Base-by-base conservation (phyloP, 2,329 filamentous ascomycete species). In the Akanthomyces dipterigenus region DNA sequence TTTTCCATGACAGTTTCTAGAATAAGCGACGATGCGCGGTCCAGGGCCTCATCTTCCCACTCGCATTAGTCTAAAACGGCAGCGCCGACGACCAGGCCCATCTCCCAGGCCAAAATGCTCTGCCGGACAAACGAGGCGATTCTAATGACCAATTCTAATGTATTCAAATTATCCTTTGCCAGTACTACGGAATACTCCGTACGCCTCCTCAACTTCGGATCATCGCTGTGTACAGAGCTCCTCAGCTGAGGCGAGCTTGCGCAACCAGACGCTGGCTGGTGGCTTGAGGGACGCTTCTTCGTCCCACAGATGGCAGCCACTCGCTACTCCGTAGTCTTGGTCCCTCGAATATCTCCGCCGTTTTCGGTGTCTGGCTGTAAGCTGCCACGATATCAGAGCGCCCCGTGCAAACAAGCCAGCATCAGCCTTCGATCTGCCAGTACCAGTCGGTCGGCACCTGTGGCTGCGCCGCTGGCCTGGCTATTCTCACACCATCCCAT, bases 211-310 rank as follows among this genome's bases (percentile, higher is more conserved):
- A 36, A 26, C 42, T 46, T 56, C 56, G 56, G 48, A 36, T 36
- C 46, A 31, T 59, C 56, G 56, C 56, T 16, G 38, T 34, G 26
- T 46, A 50, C 36, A 45, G 46, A 43, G 28, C 40, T 28, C n/a
- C 28, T 60, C 57, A 60, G 57, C 57, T 60, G 57, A 60, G 57
- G 57, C 57, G 57, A 60, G 48, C 18, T 38, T 24, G 28, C 51
- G 24, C 49, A 36, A 34, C 38, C n/a, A 49, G n/a, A 55, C 3
- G n/a, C 26, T 18, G 55, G 55, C 45, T 38, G 5, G 55, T 43
- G 45, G 55, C 56, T 51, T 28, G 38, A 59, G 38, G 26, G 22
- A 59, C 36, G 56, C 55, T 50, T 57, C 34, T 9, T 42, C 18
- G 55, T 51, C 56, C 56, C 56, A 59, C 56, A 48, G 31, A 59